Conservation (phyloP, 805 yeast species). For the Candida dendrica region DNA sequence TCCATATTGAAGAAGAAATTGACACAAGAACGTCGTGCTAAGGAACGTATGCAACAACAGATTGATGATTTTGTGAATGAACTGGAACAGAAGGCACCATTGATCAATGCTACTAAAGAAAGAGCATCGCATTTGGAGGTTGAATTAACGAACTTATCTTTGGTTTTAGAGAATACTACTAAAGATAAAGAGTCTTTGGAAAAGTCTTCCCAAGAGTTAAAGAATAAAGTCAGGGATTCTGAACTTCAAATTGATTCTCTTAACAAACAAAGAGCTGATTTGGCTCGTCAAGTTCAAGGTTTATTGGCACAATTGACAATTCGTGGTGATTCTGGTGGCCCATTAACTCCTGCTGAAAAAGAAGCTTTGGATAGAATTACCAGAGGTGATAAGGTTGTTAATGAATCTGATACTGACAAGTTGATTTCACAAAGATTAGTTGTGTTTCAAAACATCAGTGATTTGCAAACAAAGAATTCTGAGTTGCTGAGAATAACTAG, state of each 20-base stretch:
- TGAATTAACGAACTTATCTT: constrained; percentile 47
- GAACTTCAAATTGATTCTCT: constrained; percentile 33
- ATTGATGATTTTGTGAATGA: constrained; percentile 67
- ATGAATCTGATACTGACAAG: constrained; percentile 60
- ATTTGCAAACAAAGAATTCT: constrained; percentile 67
- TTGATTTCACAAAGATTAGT: constrained; percentile 70
- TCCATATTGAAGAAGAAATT: constrained; percentile 58
- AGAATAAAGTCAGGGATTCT: constrained; percentile 21
- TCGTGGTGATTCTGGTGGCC: constrained; percentile 46
- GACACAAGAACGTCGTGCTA: constrained; percentile 62
- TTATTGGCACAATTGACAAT: constrained; percentile 61
- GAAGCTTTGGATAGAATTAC: constrained; percentile 51
- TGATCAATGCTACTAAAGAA: constrained; percentile 58
- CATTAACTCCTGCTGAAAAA: constrained; percentile 59
- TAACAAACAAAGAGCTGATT: constrained; percentile 56
- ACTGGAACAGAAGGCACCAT: constrained; percentile 72
- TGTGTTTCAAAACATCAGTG: constrained; percentile 58
- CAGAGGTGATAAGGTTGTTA: constrained; percentile 21
- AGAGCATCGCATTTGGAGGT: constrained; percentile 50
- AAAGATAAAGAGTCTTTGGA: constrained; percentile 38
- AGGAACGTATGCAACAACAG: constrained; percentile 62
- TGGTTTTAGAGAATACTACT: constrained; percentile 45
- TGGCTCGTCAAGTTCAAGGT: constrained; percentile 77
- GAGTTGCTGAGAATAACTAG: constrained; percentile 65
- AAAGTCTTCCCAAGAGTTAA: constrained; percentile 15